phyloP scores from a whole-genome alignment of 495 filamentous ascomycete species.

The Viridothelium virens region DNA sequence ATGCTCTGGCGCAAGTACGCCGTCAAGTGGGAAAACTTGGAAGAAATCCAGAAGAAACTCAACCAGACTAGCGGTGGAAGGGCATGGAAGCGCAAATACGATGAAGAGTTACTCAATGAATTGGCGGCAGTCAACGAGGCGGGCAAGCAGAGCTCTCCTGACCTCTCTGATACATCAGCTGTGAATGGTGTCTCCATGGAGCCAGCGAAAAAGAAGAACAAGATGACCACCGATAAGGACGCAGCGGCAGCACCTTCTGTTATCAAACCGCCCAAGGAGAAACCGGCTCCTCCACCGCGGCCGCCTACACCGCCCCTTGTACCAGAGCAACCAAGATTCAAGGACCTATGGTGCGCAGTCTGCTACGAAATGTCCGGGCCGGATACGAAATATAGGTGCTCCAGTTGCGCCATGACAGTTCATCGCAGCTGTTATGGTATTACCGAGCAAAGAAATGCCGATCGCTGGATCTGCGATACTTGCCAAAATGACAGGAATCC shows the following conservation, averaged over 20 bases:
- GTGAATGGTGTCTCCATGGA: constrained; percentile 18
- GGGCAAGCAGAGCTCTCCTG: constrained; percentile 32
- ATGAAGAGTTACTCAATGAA: constrained; percentile 86
- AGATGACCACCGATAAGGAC: constrained; percentile 37
- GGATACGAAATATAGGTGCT: constrained; percentile 70
- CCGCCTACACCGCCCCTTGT: constrained; percentile 32
- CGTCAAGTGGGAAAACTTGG: constrained; percentile 92
- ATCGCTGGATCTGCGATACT: constrained; percentile 93
- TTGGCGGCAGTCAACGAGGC: constrained; percentile 51
- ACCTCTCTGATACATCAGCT: constrained; percentile 7
- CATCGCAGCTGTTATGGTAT: constrained; percentile 91
- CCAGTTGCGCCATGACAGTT: constrained; percentile 84
- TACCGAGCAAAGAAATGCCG: constrained; percentile 51
- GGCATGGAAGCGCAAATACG: constrained; percentile 77
- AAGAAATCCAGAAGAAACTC: constrained; percentile 87
- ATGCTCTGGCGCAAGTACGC: constrained; percentile 89
- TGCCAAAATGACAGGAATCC: constrained; percentile 88
- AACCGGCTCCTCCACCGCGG: constrained; percentile 35
- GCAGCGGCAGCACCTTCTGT: constrained; percentile 51
- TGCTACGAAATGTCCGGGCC: constrained; percentile 62
- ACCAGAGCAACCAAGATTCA: constrained; percentile 30
- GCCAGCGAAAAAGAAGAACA: constrained; percentile 54
- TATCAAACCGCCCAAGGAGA: constrained; percentile 62
- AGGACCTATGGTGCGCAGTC: constrained; percentile 69
- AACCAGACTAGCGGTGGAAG: constrained; percentile 73